Conservation (phyloP, 345 rosid species). For the Stellera chamaejasme region DNA sequence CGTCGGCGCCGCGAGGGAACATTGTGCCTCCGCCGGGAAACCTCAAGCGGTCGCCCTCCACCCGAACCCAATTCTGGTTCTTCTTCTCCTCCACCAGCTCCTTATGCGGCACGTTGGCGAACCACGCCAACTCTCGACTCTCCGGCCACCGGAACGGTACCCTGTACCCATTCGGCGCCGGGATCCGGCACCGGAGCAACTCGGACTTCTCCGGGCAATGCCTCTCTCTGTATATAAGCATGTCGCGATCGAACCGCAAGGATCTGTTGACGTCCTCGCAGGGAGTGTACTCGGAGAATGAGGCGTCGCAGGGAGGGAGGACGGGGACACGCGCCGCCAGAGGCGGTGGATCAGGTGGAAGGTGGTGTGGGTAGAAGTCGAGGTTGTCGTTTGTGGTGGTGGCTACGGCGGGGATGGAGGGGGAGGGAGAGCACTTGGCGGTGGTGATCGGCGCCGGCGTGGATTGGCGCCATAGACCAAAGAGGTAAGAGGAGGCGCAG, state of each 20-base stretch:
- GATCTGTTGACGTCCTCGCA: constrained; percentile 69
- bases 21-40: constrained; percentile 99
- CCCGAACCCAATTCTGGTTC: constrained; percentile 82
- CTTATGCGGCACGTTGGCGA: constrained; percentile 83
- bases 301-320: constrained; percentile 51
- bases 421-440: constrained; percentile 7
- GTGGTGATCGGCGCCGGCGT: constrained; percentile 8
- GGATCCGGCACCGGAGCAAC: constrained; percentile 50
- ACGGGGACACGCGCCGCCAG: constrained; percentile 25
- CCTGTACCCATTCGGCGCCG: constrained; percentile 74
- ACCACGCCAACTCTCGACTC: constrained; percentile 83
- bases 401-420: constrained; percentile 17
- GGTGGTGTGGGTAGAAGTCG: constrained; percentile 55
- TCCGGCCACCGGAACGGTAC: constrained; percentile 83
- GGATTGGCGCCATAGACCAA: no score
- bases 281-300: constrained; percentile 58
- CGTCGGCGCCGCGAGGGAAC: constrained; percentile 87
- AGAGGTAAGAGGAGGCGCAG: no score
- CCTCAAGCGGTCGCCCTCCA: constrained; percentile 52
- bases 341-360: constrained; percentile 30
- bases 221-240: constrained; percentile 66
- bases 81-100: constrained; percentile 81
- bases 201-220: constrained; percentile 60
- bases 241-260: constrained; percentile 40
- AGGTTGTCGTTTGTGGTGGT: constrained; percentile 18